phyloP scores from a whole-genome alignment of 1,284 basidiomycete genomes.

The Cystobasidium pallidum region DNA sequence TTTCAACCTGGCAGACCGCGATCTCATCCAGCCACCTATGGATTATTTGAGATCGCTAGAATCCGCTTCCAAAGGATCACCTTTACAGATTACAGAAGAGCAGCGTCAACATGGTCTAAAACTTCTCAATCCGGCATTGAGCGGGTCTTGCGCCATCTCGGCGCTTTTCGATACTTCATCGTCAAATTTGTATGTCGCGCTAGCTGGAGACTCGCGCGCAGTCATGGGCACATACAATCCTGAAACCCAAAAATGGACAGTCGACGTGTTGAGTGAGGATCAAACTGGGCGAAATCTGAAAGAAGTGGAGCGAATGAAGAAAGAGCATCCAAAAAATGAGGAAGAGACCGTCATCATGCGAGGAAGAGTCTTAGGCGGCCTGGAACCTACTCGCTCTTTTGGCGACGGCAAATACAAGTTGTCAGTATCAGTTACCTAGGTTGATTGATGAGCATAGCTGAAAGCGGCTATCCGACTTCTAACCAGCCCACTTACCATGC shows the following conservation, averaged over 20 bases:
- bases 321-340: slow-evolving; percentile 85
- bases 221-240: slow-evolving; percentile 90
- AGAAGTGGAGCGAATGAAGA: slow-evolving; percentile 78
- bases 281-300: slow-evolving; percentile 90
- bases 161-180: slow-evolving; percentile 69
- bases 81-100: slow-evolving; percentile 49
- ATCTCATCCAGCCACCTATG: slow-evolving; percentile 74
- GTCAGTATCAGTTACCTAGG: slow-evolving; percentile 45
- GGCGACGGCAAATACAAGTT: slow-evolving; percentile 57
- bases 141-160: slow-evolving; percentile 84
- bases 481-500: slow-evolving; percentile 64
- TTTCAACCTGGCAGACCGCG: slow-evolving; percentile 75
- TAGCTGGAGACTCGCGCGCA: slow-evolving; percentile 91
- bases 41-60: slow-evolving; percentile 64
- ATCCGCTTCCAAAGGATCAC: not conserved
- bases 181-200: slow-evolving; percentile 74
- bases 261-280: slow-evolving; percentile 90
- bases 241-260: slow-evolving; percentile 71
- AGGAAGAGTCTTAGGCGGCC: slow-evolving; percentile 85
- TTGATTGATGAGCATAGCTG: not conserved
- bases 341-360: slow-evolving; percentile 76
- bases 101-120: slow-evolving; percentile 60
- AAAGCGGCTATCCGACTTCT: not conserved
- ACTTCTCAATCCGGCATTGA: slow-evolving; percentile 75
- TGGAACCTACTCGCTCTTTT: slow-evolving; percentile 92